Conservation (phyloP, 768 basidiomycete genomes). For the Trametes maxima region DNA sequence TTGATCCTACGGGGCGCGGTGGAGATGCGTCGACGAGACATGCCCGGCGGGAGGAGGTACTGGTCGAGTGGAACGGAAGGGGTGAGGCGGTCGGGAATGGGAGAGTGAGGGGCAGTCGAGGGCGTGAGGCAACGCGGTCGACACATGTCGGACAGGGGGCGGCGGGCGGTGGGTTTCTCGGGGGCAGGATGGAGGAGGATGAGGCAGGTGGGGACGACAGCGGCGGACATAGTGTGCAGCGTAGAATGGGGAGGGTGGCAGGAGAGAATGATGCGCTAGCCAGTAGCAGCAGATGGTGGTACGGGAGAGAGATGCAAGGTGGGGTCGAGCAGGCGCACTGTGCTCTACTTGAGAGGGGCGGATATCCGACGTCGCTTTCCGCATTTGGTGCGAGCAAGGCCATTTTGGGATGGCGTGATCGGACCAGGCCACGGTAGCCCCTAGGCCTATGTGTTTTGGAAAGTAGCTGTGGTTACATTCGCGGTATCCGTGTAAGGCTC, state of each 20-base stretch:
- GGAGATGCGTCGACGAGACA: background rate
- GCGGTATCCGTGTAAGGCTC: background rate
- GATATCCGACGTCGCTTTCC: background rate
- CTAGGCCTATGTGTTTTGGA: too few species aligned
- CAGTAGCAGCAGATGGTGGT: conserved; percentile 14
- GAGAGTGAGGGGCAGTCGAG: background rate
- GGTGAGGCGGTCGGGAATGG: background rate
- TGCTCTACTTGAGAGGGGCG: background rate
- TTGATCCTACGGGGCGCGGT: background rate
- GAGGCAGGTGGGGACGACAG: background rate
- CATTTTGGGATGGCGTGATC: background rate
- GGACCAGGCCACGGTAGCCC: background rate
- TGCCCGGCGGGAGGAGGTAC: background rate
- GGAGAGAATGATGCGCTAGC: background rate
- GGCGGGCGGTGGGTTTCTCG: background rate
- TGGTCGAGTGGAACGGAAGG: background rate
- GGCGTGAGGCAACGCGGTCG: background rate
- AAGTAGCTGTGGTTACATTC: too few species aligned
- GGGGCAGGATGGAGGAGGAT: conserved; percentile 9
- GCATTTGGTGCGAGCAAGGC: background rate
- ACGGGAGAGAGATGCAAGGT: background rate
- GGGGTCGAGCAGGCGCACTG: background rate
- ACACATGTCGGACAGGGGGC: background rate
- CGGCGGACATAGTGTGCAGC: background rate
- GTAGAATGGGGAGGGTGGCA: background rate